These are phyloP conservation scores for Erodium trifolium DNA, from an alignment of 441 rosid genomes.

Conservation along the genomic window DNA sequence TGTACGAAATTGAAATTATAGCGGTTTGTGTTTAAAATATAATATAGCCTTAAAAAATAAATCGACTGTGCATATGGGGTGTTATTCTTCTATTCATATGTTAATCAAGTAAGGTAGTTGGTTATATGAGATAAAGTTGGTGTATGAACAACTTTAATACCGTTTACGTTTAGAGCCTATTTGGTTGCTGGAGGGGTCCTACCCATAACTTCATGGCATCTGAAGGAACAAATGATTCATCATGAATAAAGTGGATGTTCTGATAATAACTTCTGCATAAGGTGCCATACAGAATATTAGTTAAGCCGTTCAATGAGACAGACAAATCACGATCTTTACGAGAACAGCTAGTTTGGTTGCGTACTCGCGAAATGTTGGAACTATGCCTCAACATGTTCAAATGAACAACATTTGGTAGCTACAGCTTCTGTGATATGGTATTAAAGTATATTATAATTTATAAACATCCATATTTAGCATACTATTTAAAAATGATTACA, in stretches of 20 bases:
- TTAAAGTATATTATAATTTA: no score
- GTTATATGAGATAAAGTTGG: not conserved
- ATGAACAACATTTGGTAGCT: no score
- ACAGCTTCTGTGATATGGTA: no score
- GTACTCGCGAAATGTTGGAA: no score
- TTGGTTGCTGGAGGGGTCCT: not conserved
- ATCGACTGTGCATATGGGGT: not conserved
- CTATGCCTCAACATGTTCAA: no score
- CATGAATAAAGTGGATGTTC: not conserved
- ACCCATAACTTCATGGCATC: not conserved
- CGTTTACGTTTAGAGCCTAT: not conserved
- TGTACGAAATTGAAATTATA: not conserved
- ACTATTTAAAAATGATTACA: no score
- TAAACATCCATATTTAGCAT: no score
- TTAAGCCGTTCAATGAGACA: no score
- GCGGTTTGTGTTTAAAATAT: not conserved
- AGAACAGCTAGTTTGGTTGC: no score
- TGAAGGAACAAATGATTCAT: not conserved
- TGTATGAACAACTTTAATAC: not conserved
- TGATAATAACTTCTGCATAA: no score
- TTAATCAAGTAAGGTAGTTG: not conserved
- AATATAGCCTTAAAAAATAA: not conserved
- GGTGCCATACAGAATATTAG: no score
- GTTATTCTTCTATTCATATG: not conserved
- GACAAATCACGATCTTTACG: no score